These are phyloP conservation scores for Luvunga scandens DNA, from an alignment of 345 rosid species.

Conservation along the genomic window DNA sequence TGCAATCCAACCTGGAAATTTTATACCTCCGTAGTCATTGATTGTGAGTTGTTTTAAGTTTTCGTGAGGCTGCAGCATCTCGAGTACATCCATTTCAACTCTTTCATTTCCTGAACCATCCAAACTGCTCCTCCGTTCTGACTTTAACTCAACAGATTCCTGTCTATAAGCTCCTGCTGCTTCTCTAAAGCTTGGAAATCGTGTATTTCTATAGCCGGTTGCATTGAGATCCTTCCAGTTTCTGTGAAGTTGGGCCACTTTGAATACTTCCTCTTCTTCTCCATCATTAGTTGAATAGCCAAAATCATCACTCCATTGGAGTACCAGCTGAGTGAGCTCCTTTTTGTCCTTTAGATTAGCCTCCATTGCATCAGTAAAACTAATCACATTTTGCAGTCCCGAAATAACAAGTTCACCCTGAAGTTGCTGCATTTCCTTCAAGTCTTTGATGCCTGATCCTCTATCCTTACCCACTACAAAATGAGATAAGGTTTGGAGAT, in stretches of 20 bases:
- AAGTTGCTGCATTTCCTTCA: conserved; percentile 10
- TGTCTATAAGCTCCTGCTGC: background rate
- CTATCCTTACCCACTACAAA: conserved; percentile 11
- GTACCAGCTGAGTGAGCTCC: background rate
- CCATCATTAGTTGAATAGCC: background rate
- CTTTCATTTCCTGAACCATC: conserved; percentile 3
- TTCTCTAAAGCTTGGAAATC: conserved; percentile 13
- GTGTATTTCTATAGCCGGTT: background rate
- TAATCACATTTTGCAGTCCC: conserved; percentile 11
- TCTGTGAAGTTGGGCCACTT: background rate
- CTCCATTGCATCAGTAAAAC: conserved; percentile 14
- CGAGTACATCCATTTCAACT: conserved; percentile 13
- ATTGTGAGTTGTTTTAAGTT: background rate
- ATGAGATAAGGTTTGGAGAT: conserved; percentile 12
- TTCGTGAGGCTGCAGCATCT: conserved; percentile 15
- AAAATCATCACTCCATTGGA: conserved; percentile 11
- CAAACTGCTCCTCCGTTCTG: background rate
- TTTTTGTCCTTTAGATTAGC: conserved; percentile 20
- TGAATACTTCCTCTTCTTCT: conserved; percentile 8
- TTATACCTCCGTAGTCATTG: conserved; percentile 10
- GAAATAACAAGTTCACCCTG: conserved; percentile 16
- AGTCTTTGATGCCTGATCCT: conserved; percentile 9
- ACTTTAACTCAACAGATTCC: background rate
- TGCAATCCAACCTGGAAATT: conserved; percentile 11
- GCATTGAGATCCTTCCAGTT: background rate